Base-by-base conservation (phyloP, 2,329 filamentous ascomycete genomes). In the Celoporthe dispersa region DNA sequence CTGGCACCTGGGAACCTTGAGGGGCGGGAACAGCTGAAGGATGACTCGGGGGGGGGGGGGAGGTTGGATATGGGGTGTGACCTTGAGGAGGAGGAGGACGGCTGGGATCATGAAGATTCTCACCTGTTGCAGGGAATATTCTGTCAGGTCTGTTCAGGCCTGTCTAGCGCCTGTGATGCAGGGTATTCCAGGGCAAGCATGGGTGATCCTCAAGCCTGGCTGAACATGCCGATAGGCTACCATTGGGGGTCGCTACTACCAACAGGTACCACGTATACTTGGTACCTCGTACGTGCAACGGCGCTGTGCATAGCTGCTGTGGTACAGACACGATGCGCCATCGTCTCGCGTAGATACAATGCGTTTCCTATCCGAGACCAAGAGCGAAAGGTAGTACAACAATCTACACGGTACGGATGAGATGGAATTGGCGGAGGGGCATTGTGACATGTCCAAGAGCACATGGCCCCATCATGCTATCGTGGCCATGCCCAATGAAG, bases 91-190 rank as follows among this genome's bases (percentile, higher is more conserved):
- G 31, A 3, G 5, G 8, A 61, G 61, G 61, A 31, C 14, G 62
- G 62, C 19, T 25, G 25, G 62, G 62, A 64, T 53, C 62, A 51
- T 22, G 39, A 64, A 64, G 62, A 11, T 64, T 64, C 62, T 64
- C 25, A 53, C 25, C 41, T 51, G 11, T 31, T 33, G 41, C 39
- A 64, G 41, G 39, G 62, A n/a, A n/a, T 8, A 41, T n/a, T 8
- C 11, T 14, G n/a, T n/a, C n/a, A 62, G 57, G 44, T 48, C 19
- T 48, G 22, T 48, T n/a, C 3, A 48, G 44, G 44, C 44, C 22
- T 48, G 44, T 48, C 3, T 22, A 48, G 33, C 31, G 8, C n/a
- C 14, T 41, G 35, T 25, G 60, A 14, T 39, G 35, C 22, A 39
- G n/a, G 35, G 60, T 35, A 39, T 14, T n/a, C 9, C 59, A n/a